Base-by-base conservation (phyloP, 495 filamentous ascomycete genomes). In the Penicillium cataractarum region DNA sequence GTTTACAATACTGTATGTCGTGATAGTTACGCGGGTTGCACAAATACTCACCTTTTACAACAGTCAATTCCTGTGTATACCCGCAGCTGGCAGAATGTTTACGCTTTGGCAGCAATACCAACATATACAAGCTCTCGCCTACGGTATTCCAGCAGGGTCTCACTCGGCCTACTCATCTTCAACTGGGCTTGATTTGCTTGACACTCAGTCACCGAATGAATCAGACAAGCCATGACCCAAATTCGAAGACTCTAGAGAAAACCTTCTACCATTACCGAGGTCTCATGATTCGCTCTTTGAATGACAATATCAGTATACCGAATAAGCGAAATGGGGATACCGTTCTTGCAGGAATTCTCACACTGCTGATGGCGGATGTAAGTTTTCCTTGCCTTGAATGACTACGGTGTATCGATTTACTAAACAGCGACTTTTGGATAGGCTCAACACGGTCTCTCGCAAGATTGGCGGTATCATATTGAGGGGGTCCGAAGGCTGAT, bases 121-220 rank as follows among this genome's bases (percentile, higher is more conserved):
- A 13, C 12, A 35, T 35, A 10, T 35, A 35, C 33, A 35, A 35
- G 12, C 6, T 35, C 12, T 70, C 72, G 75, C 53, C 42, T 21
- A 7, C n/a, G n/a, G 15, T 2, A 19, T 46, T 46, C 2, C 42
- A 46, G 22, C n/a, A 2, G 2, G n/a, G 42, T 19, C 15, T 21
- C 12, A 7, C 42, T 1, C 6, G 6, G 6, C 42, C 42, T 19
- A 13, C 4, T 46, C n/a, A 46, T 46, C n/a, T 24, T 7, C 42
- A 13, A 24, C 15, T 46, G 12, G 22, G 42, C 12, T 9, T 46
- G 22, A 13, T 46, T 13, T 46, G 42, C 12, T 19, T 24, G 42
- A 21, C 42, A 6, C 42, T 46, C 42, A 24, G n/a, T 46, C 42
- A 46, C 12, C 42, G 22, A 13, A 46, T 46, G 42, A 46, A 46